Percentiles rank a stretch among this genome's conserved stretches.
Evolutionary conservation across 2,329 filamentous ascomycete species (phyloP).

Genomic region (Ceratocystis cacaofunesta): DNA sequence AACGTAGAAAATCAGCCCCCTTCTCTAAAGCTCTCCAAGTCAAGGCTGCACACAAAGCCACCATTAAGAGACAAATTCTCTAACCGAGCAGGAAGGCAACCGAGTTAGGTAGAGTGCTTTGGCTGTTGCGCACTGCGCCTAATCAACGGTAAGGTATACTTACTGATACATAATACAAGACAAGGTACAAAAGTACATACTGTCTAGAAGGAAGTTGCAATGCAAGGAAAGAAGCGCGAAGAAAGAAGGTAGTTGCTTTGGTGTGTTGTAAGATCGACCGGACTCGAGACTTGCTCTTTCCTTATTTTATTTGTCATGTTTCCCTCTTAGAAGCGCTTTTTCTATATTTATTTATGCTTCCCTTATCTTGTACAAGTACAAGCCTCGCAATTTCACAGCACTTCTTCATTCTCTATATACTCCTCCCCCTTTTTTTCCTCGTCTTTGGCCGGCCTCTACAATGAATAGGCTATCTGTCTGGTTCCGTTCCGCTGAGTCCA

Average conservation of each 20-base stretch:
- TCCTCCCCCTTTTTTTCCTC: not conserved
- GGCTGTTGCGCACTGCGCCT: too few species aligned
- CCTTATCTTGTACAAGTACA: not conserved
- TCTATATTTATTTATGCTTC: not conserved
- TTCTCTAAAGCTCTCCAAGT: too few species aligned
- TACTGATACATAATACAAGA: not conserved
- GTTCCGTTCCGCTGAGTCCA: conserved; percentile 31
- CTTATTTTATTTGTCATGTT: not conserved
- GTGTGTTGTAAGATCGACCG: not conserved
- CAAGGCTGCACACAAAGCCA: too few species aligned
- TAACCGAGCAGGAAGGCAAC: not conserved
- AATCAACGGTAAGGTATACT: not conserved
- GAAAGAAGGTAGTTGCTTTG: not conserved
- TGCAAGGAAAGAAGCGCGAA: not conserved
- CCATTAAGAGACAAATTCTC: not conserved
- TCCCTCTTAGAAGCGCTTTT: not conserved
- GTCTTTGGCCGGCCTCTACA: conserved; percentile 14
- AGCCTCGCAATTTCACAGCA: not conserved
- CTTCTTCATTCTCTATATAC: not conserved
- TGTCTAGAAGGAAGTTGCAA: too few species aligned
- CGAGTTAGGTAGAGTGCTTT: too few species aligned
- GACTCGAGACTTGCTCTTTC: not conserved
- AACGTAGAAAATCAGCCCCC: too few species aligned
- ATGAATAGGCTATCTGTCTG: conserved; percentile 38
- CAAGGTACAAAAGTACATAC: not conserved